Evolutionary conservation across 345 rosid species (phyloP).

Genomic region (Dovyalis caffra): DNA sequence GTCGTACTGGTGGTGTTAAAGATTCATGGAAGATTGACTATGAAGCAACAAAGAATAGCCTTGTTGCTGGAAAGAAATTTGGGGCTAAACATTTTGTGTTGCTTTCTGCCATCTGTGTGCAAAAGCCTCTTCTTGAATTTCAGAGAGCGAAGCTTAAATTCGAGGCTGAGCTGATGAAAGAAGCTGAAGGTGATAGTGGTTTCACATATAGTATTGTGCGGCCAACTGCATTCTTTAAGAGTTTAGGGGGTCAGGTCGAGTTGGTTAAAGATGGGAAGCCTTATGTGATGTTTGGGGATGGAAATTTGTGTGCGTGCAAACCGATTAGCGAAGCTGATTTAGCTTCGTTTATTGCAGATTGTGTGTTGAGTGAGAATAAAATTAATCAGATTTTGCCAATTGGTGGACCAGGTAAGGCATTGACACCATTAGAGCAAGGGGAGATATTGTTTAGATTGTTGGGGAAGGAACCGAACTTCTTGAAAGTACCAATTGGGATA

Average conservation of each 20-base stretch:
- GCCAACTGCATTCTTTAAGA: constrained; percentile 94
- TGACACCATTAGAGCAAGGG: constrained; percentile 91
- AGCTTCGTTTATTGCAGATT: constrained; percentile 77
- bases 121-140: constrained; percentile 81
- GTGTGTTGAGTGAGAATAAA: constrained; percentile 71
- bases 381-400: constrained; percentile 74
- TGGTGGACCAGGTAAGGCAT: constrained; percentile 92
- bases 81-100: constrained; percentile 85
- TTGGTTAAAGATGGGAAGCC: constrained; percentile 94
- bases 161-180: constrained; percentile 69
- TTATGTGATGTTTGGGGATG: constrained; percentile 96
- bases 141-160: constrained; percentile 90
- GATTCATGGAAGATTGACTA: constrained; percentile 97
- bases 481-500: constrained; percentile 85
- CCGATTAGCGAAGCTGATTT: constrained; percentile 89
- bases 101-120: constrained; percentile 93
- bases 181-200: constrained; percentile 33
- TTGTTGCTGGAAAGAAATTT: constrained; percentile 64
- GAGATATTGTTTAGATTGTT: constrained; percentile 68
- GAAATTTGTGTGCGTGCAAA: constrained; percentile 88
- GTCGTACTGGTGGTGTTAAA: constrained; percentile 77
- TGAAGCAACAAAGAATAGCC: constrained; percentile 85
- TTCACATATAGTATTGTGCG: constrained; percentile 82
- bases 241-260: constrained; percentile 94
- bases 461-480: constrained; percentile 81